phyloP scores from a whole-genome alignment of 169 alveolate genomes.

The Eimeria tenella region DNA sequence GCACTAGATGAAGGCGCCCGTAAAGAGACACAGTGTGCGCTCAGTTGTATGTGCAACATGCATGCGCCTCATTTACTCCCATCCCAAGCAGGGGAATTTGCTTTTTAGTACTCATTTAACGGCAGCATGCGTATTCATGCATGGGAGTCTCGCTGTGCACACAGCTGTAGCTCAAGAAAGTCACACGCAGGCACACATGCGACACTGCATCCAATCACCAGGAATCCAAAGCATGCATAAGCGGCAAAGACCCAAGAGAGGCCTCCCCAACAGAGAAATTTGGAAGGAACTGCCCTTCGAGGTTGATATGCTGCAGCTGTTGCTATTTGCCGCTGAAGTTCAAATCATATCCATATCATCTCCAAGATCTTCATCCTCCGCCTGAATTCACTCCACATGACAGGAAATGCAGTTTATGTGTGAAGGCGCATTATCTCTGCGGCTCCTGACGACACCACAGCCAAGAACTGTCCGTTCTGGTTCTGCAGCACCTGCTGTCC shows the following conservation, averaged over 20 bases:
- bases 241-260: background rate
- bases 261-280: background rate
- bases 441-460: background rate
- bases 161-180: too few relatives aligned
- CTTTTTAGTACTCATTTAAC: too few relatives aligned
- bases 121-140: background rate
- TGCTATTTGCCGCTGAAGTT: background rate
- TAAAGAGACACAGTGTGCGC: too few relatives aligned
- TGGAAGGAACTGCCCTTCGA: background rate
- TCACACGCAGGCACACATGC: too few relatives aligned
- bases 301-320: background rate
- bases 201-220: too few relatives aligned
- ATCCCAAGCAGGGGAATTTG: too few relatives aligned
- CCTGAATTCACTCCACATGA: constrained; percentile 18
- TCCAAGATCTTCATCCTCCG: constrained; percentile 63
- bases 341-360: constrained; percentile 60
- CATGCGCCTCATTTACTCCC: too few relatives aligned
- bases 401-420: background rate
- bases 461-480: background rate
- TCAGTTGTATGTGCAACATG: too few relatives aligned
- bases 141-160: background rate
- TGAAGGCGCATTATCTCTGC: background rate
- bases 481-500: constrained; percentile 4
- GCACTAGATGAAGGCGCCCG: too few relatives aligned
- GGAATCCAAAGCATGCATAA: background rate